Conservation (phyloP, 1,284 basidiomycete genomes). For the Malassezia cuniculi region DNA sequence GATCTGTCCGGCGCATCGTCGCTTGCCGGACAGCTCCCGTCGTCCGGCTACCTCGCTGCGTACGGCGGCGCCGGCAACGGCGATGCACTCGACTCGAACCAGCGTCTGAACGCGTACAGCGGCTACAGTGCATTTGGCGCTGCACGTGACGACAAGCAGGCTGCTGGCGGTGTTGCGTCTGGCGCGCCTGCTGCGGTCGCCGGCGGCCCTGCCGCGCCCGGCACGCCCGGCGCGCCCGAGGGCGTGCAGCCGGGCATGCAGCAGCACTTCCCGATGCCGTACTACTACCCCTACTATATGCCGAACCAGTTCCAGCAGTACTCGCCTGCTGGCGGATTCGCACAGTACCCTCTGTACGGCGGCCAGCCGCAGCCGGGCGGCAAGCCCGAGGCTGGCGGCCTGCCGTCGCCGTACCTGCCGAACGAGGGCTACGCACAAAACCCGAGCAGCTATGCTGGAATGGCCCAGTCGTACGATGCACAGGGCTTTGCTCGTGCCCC, state of each 20-base stretch:
- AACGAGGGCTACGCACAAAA: conserved; percentile 10
- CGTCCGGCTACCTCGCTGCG: no score
- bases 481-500: conserved; percentile 32
- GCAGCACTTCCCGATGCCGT: conserved; percentile 42
- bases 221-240: no score
- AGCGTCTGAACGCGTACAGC: conserved; percentile 2
- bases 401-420: conserved; percentile 33
- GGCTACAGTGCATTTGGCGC: conserved; percentile 1
- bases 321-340: conserved; percentile 41
- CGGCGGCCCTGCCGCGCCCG: no score
- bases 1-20: no score
- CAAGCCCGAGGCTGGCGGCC: conserved; percentile 32
- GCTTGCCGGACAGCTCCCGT: no score
- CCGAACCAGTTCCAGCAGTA: conserved; percentile 46
- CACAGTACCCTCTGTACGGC: conserved; percentile 43
- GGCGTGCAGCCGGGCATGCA: conserved; percentile 22
- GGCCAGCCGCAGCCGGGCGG: conserved; percentile 35
- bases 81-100: no score
- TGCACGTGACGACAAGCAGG: conserved; percentile 7
- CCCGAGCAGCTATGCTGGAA: conserved; percentile 17
- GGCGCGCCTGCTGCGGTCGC: no score
- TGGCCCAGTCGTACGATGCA: conserved; percentile 25
- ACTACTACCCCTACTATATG: conserved; percentile 45
- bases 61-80: no score
- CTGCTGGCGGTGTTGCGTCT: conserved; percentile 9